A percentile compares a stretch with the other conserved stretches of the same genome.
These are phyloP conservation scores for Saccharum officinarum DNA, from an alignment of 176 grass and related monocot genomes.

Conservation along the genomic window DNA sequence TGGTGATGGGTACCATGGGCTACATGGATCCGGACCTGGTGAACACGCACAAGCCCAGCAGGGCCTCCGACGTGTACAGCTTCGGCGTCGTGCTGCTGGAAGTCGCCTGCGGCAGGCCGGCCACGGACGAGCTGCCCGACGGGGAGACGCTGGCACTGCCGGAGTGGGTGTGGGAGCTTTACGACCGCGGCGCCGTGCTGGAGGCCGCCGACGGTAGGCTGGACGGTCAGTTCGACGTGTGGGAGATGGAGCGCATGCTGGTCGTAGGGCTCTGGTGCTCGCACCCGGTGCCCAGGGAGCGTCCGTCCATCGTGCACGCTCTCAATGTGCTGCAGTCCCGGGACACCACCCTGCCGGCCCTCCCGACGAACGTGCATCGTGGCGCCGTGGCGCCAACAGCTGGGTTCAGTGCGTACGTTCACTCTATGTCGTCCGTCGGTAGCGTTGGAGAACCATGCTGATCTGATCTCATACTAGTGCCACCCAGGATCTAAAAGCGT, in stretches of 20 bases:
- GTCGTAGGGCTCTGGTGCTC: background rate
- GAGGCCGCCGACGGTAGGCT: background rate
- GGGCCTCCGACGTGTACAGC: constrained; percentile 61
- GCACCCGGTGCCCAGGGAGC: background rate
- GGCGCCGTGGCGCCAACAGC: background rate
- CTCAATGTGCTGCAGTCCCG: background rate
- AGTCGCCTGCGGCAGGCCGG: background rate
- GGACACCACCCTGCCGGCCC: background rate
- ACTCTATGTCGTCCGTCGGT: background rate
- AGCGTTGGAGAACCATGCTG: background rate
- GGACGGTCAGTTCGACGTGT: background rate
- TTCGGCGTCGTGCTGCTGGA: constrained; percentile 82
- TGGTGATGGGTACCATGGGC: background rate
- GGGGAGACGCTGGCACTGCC: background rate
- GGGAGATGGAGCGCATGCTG: background rate
- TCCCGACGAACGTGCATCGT: background rate
- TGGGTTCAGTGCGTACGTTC: background rate
- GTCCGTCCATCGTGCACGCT: background rate
- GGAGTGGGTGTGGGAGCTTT: background rate
- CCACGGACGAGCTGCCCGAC: background rate
- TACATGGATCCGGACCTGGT: background rate
- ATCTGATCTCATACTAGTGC: background rate
- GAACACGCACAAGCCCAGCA: background rate
- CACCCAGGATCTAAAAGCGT: no score
- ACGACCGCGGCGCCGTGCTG: background rate